These are phyloP conservation scores for Ceriops zippeliana DNA, from an alignment of 345 rosid species.

Conservation along the genomic window DNA sequence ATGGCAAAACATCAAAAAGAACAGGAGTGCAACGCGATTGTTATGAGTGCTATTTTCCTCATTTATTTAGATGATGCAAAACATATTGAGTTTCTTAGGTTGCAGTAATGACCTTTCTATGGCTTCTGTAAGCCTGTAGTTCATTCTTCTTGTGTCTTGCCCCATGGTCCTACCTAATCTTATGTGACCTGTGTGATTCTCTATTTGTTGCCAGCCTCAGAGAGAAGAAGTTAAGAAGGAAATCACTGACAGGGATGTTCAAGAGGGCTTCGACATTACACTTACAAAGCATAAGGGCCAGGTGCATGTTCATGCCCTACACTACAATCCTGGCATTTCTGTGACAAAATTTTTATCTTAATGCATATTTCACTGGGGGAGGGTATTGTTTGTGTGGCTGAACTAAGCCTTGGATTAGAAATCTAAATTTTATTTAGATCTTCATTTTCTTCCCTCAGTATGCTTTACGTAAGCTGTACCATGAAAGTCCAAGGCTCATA, in stretches of 20 bases:
- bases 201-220: constrained; percentile 57
- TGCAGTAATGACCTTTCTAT: too few relatives aligned
- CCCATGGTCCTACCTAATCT: not conserved
- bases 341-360: not conserved
- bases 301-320: constrained; percentile 37
- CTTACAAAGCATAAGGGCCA: constrained; percentile 82
- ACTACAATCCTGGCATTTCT: constrained; percentile 1
- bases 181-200: constrained; percentile 9
- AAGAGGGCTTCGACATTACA: constrained; percentile 78
- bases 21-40: not conserved
- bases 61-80: not conserved
- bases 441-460: constrained; percentile 45
- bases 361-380: not conserved
- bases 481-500: constrained; percentile 85
- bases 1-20: not conserved
- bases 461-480: constrained; percentile 88
- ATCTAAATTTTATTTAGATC: constrained; percentile 8
- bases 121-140: not conserved
- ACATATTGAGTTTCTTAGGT: not conserved
- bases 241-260: constrained; percentile 71
- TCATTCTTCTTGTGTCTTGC: not conserved
- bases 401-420: not conserved
- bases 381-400: constrained; percentile 5
- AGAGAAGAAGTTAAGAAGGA: constrained; percentile 87
- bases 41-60: too few relatives aligned